phyloP scores from a whole-genome alignment of 2,329 filamentous ascomycete species.

The Xylariaceae sp. region DNA sequence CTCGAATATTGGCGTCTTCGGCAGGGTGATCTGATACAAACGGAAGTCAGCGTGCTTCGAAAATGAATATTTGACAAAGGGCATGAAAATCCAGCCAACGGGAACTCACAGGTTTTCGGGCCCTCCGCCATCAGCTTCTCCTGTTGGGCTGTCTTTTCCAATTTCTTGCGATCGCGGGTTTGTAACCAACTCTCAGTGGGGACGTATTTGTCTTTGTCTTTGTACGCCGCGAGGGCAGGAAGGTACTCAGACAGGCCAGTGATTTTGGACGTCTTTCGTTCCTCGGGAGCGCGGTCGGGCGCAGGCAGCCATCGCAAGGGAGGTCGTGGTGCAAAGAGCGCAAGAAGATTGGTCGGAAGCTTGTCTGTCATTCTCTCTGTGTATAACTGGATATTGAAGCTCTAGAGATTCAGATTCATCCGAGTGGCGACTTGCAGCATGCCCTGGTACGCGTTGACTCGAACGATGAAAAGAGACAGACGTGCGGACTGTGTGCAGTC shows the following conservation, averaged over 20 bases:
- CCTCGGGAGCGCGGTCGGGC: slow-evolving; percentile 75
- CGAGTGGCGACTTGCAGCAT: slow-evolving; percentile 16
- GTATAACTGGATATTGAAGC: background rate
- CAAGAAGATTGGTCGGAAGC: slow-evolving; percentile 85
- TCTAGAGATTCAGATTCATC: slow-evolving; percentile 1
- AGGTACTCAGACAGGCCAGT: slow-evolving; percentile 72
- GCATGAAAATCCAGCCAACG: background rate
- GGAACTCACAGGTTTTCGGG: slow-evolving; percentile 56
- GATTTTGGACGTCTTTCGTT: slow-evolving; percentile 70
- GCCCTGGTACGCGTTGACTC: slow-evolving; percentile 17
- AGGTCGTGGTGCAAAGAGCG: slow-evolving; percentile 91
- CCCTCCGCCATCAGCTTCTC: slow-evolving; percentile 62
- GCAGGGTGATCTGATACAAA: slow-evolving; percentile 64
- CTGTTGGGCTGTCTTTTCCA: slow-evolving; percentile 69
- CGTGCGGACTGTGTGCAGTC: background rate
- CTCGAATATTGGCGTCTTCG: slow-evolving; percentile 82
- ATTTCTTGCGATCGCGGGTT: slow-evolving; percentile 74
- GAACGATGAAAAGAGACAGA: slow-evolving; percentile 11
- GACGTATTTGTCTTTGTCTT: slow-evolving; percentile 68
- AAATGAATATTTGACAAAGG: background rate
- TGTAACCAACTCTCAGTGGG: slow-evolving; percentile 94
- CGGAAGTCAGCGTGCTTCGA: background rate
- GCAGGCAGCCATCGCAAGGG: slow-evolving; percentile 85
- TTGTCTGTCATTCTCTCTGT: slow-evolving; percentile 79
- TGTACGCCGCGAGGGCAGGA: slow-evolving; percentile 69